Evolutionary conservation across 2,329 filamentous ascomycete species (phyloP).

Genomic region (Whalleya microplaca): DNA sequence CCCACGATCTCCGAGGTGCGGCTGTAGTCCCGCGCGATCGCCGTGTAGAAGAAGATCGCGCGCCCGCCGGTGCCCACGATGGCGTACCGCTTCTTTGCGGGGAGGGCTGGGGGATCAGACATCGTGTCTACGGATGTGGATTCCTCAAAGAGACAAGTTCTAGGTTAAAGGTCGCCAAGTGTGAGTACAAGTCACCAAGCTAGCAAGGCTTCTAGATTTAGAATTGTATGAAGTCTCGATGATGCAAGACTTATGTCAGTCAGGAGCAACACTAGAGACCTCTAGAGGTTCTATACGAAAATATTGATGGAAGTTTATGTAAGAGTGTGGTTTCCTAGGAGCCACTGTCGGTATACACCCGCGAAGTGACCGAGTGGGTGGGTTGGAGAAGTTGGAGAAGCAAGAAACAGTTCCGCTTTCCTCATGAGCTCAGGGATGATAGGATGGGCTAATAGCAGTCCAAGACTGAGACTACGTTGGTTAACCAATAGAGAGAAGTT

Average conservation of each 20-base stretch:
- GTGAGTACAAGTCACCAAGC: too few species aligned
- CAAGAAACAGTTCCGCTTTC: conserved; percentile 1
- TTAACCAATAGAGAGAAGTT: not conserved
- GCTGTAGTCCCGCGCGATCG: conserved; percentile 57
- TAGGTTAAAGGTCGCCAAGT: not conserved
- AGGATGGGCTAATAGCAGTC: not conserved
- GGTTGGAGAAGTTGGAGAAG: conserved; percentile 21
- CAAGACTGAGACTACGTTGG: not conserved
- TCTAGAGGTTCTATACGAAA: not conserved
- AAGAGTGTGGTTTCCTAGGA: conserved; percentile 3
- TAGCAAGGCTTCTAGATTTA: not conserved
- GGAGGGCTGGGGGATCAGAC: conserved; percentile 18
- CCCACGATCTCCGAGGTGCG: conserved; percentile 56
- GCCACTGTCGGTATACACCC: conserved; percentile 17
- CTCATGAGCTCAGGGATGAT: conserved; percentile 1
- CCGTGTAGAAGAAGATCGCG: conserved; percentile 64
- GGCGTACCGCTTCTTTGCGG: conserved; percentile 50
- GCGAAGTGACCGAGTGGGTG: conserved; percentile 2
- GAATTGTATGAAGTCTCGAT: not conserved
- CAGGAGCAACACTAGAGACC: not conserved
- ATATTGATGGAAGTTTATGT: not conserved
- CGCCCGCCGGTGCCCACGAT: conserved; percentile 63
- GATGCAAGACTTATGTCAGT: not conserved
- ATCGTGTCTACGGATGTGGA: conserved; percentile 13
- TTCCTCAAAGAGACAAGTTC: not conserved